Percentiles rank a stretch among this genome's conserved stretches.
Evolutionary conservation across 768 basidiomycete species (phyloP).

Genomic region (Pholiota conissans): DNA sequence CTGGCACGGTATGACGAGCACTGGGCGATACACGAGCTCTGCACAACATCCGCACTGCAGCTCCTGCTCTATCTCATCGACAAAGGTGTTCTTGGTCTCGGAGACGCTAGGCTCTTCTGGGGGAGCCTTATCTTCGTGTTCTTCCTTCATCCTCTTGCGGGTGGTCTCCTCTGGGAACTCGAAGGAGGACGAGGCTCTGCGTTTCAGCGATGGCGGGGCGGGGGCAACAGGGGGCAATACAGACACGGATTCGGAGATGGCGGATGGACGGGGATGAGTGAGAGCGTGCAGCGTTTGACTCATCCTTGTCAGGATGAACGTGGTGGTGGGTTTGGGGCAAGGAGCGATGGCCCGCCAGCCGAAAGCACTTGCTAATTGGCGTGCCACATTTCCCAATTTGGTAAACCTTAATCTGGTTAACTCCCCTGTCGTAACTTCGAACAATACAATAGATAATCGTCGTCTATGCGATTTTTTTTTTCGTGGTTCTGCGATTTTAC

Average conservation of each 20-base stretch:
- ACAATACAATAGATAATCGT: not conserved
- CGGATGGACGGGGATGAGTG: constrained; percentile 5
- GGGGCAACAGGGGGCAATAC: constrained; percentile 6
- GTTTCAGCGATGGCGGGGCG: constrained; percentile 42
- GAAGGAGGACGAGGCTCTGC: constrained; percentile 61
- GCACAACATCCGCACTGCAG: constrained; percentile 87
- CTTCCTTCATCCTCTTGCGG: constrained; percentile 64
- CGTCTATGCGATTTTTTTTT: not conserved
- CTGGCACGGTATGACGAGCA: constrained; percentile 81
- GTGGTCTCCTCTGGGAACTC: constrained; percentile 47
- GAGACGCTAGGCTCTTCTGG: constrained; percentile 1
- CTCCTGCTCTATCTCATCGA: constrained; percentile 68
- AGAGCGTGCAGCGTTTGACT: constrained; percentile 16
- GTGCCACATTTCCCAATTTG: constrained; percentile 27
- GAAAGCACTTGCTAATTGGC: constrained; percentile 25
- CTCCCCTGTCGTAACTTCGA: not conserved
- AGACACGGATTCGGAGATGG: constrained; percentile 9
- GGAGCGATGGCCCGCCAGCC: constrained; percentile 22
- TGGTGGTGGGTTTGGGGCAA: constrained; percentile 18
- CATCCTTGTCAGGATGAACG: constrained; percentile 19
- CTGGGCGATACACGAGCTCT: constrained; percentile 78
- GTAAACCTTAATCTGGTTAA: constrained; percentile 21
- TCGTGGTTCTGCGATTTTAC: too few relatives aligned
- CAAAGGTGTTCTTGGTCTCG: constrained; percentile 33
- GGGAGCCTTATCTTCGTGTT: constrained; percentile 19